Evolutionary conservation across 371 early-diverging fungal genomes (phyloP).

Genomic region (Saksenaea oblongispora): DNA sequence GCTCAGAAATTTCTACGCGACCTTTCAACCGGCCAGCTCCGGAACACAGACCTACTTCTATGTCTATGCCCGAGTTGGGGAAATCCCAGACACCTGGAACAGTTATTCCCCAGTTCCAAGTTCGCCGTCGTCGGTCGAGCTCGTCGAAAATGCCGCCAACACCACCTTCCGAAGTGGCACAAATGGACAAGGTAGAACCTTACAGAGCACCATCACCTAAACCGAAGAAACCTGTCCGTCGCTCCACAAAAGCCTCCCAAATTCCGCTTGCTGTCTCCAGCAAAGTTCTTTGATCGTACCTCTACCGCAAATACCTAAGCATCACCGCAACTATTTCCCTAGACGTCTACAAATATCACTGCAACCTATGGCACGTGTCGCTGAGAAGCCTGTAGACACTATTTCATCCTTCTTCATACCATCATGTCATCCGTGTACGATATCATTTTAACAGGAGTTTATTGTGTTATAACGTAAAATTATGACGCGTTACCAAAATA

Average conservation of each 20-base stretch:
- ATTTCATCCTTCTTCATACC: not conserved
- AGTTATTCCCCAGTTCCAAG: not conserved
- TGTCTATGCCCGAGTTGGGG: not conserved
- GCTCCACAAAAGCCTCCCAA: not conserved
- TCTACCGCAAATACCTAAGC: not conserved
- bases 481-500: too few relatives aligned
- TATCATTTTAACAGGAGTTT: not conserved
- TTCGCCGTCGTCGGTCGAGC: not conserved
- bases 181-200: not conserved
- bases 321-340: not conserved
- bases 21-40: not conserved
- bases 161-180: conserved; percentile 15
- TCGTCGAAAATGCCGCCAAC: conserved; percentile 24
- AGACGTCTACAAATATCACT: not conserved
- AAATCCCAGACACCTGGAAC: not conserved
- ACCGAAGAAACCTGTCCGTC: not conserved
- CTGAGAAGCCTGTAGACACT: not conserved
- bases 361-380: not conserved
- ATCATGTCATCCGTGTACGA: conserved; percentile 1
- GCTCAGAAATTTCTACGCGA: not conserved
- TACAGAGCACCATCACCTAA: not conserved
- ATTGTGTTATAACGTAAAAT: not conserved
- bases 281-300: not conserved
- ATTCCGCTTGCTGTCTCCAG: not conserved
- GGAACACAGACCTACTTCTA: not conserved